Percentiles rank a stretch among this genome's conserved stretches.
Conservation (phyloP, 2,329 filamentous ascomycete species). For the Thermochaetoides dissita region DNA sequence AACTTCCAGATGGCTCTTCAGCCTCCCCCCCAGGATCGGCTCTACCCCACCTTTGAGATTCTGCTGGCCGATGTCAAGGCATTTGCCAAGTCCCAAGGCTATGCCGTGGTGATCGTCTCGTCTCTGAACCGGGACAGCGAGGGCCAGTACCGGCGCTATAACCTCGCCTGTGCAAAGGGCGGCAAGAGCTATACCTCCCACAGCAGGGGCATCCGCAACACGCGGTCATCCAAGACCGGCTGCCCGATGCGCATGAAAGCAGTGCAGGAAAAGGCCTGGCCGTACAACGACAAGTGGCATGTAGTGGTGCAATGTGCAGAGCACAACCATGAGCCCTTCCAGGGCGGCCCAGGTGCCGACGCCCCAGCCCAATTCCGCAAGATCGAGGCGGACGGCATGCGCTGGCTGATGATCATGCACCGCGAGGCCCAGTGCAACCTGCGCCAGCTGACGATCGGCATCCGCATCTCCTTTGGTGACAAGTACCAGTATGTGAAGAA, state of each 20-base stretch:
- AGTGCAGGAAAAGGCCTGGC: constrained; percentile 17
- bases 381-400: constrained; percentile 16
- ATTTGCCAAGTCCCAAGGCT: constrained; percentile 17
- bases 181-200: constrained; percentile 16
- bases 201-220: constrained; percentile 15
- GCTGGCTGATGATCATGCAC: constrained; percentile 19
- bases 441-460: constrained; percentile 18
- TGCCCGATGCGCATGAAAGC: constrained; percentile 19
- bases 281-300: constrained; percentile 19
- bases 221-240: constrained; percentile 16
- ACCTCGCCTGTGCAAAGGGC: constrained; percentile 18
- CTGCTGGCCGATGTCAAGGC: constrained; percentile 14
- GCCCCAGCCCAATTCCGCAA: constrained; percentile 18
- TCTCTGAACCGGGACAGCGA: constrained; percentile 16
- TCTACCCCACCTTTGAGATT: constrained; percentile 16
- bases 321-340: constrained; percentile 19
- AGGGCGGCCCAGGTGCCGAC: constrained; percentile 13
- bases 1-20: constrained; percentile 18
- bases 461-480: constrained; percentile 18
- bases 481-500: constrained; percentile 21
- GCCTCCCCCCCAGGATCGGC: constrained; percentile 17
- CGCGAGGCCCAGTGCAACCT: constrained; percentile 17
- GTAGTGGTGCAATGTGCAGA: constrained; percentile 17
- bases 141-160: constrained; percentile 18
- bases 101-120: constrained; percentile 16